Conservation (phyloP, 2,329 filamentous ascomycete species). For the Cladophialophora yegresii region DNA sequence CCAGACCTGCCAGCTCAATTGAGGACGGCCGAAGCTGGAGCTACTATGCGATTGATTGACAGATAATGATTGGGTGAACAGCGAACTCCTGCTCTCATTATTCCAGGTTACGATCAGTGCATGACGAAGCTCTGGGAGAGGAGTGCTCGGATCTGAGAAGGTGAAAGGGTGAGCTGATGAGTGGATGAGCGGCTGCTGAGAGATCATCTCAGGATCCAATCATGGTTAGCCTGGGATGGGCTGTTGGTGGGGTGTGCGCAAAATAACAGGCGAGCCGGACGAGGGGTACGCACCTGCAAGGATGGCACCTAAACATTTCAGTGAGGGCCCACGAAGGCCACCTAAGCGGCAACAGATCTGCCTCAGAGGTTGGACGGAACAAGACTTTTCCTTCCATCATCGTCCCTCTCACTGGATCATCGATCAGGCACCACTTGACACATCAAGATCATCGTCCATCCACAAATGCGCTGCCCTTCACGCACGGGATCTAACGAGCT, state of each 20-base stretch:
- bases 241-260: not conserved
- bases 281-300: not conserved
- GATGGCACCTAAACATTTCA: constrained; percentile 2
- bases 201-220: not conserved
- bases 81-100: constrained; percentile 4
- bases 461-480: constrained; percentile 1
- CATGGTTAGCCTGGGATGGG: not conserved
- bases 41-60: not conserved
- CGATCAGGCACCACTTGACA: constrained; percentile 8
- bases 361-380: constrained; percentile 1
- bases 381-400: not conserved
- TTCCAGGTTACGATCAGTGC: constrained; percentile 7
- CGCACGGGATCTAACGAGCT: constrained; percentile 29
- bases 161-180: constrained; percentile 18
- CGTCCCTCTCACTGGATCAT: constrained; percentile 6
- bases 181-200: constrained; percentile 10
- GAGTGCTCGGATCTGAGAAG: constrained; percentile 1
- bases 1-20: not conserved
- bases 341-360: not conserved
- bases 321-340: too few relatives aligned
- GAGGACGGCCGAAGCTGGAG: constrained; percentile 6
- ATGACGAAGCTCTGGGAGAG: constrained; percentile 19
- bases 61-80: constrained; percentile 18
- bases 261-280: not conserved
- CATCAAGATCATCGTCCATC: constrained; percentile 6